These are phyloP conservation scores for Annulohypoxylon bovei DNA, from an alignment of 495 filamentous ascomycete species.

Conservation along the genomic window DNA sequence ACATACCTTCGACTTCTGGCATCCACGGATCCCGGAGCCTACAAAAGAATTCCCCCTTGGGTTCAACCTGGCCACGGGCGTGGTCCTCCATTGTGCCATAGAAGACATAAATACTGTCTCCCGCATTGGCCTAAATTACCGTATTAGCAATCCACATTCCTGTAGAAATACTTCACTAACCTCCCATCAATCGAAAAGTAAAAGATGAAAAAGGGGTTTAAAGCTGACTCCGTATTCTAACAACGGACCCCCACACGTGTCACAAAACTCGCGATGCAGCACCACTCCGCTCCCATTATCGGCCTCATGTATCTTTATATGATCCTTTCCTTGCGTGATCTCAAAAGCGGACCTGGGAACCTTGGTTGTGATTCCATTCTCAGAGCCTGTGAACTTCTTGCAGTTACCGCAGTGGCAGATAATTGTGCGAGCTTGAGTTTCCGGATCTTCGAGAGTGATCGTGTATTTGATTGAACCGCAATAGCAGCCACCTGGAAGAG, in stretches of 20 bases:
- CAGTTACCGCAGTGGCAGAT: conserved; percentile 74
- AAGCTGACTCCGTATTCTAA: conserved; percentile 69
- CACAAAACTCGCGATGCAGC: conserved; percentile 72
- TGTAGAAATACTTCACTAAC: neutral
- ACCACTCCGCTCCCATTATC: conserved; percentile 66
- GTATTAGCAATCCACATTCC: neutral
- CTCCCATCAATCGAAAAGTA: neutral
- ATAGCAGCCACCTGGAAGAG: conserved; percentile 53
- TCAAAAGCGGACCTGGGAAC: conserved; percentile 60
- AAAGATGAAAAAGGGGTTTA: neutral
- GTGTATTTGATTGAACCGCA: conserved; percentile 53
- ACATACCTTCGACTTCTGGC: conserved; percentile 67
- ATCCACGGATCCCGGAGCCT: conserved; percentile 67
- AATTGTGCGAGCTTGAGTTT: conserved; percentile 68
- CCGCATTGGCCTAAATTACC: conserved; percentile 58
- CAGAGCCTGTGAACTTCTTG: conserved; percentile 70
- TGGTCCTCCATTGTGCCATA: conserved; percentile 71
- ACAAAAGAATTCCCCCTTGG: conserved; percentile 78
- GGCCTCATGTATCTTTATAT: conserved; percentile 60
- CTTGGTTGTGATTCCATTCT: conserved; percentile 72
- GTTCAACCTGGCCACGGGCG: conserved; percentile 60
- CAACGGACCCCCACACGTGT: conserved; percentile 68
- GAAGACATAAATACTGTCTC: conserved; percentile 69
- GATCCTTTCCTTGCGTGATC: conserved; percentile 48
- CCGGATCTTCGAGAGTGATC: conserved; percentile 48